phyloP scores from a whole-genome alignment of 1,139 yeast genomes.

The Candida neerlandica region DNA sequence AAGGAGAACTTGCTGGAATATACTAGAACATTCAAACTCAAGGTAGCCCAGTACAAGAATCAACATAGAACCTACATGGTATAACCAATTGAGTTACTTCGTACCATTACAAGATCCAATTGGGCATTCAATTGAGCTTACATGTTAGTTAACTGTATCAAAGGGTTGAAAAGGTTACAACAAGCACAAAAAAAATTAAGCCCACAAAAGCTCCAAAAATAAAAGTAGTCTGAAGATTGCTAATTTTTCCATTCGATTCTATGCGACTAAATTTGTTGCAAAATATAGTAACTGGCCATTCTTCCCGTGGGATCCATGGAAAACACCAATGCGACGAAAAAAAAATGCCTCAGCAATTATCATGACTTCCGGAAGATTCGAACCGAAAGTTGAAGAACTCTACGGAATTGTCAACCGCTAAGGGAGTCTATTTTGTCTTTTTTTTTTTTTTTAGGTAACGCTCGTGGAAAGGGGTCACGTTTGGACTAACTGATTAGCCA shows the following conservation, averaged over 20 bases:
- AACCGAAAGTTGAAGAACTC: background rate
- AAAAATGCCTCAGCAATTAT: background rate
- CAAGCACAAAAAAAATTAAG: background rate
- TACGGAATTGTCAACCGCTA: background rate
- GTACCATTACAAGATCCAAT: background rate
- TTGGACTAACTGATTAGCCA: background rate
- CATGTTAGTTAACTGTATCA: too few relatives aligned
- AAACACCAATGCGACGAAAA: background rate
- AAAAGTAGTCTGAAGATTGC: background rate
- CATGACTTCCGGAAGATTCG: background rate
- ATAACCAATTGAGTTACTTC: background rate
- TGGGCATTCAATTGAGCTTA: too few relatives aligned
- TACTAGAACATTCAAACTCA: background rate
- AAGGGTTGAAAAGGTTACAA: background rate
- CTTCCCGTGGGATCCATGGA: constrained; percentile 1
- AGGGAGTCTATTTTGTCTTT: too few relatives aligned
- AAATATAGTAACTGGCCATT: background rate
- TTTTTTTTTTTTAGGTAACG: too few relatives aligned
- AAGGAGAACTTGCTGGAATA: background rate
- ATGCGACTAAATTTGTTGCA: background rate
- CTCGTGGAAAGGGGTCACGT: background rate
- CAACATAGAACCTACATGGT: background rate
- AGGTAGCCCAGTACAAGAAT: background rate
- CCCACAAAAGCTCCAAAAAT: background rate
- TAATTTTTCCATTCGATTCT: background rate